Base-by-base conservation (phyloP, 305 asterid genomes). In the Solanum hybrid region DNA sequence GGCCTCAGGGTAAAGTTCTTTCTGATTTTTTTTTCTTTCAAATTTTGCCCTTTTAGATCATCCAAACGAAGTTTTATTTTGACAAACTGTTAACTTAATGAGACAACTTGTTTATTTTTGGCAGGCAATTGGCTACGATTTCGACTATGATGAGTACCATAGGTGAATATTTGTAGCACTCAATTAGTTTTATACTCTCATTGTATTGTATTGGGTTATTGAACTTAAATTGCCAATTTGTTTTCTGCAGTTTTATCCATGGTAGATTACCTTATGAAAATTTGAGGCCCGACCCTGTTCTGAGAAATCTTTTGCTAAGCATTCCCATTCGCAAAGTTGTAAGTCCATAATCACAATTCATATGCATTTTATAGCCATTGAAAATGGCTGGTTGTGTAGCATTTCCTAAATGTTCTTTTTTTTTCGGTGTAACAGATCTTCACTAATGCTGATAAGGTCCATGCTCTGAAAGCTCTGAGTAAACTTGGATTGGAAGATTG, bases 101-200 rank as follows among this genome's bases (percentile, higher is more conserved):
- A 79, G 64, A 72, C 29, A 22, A 76, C n/a, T 86, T 10, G 5
- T 27, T 51, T 12, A 90, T 81, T 86, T 45, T 85, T 72, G 90
- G 93, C 95, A 97, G 99, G 99, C 99, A 71, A 94, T 97, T 86
- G 99, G 99, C 86, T 95, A 96, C 66, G 98, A 97, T 89, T 96
- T 97, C 37, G 98, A 97, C 93, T 95, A 96, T 85, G 99, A 97
- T 86, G 99, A 97, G 72, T 97, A 96, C 89, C 99, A 97, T 90
- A 93, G 98, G 99, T 96, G 60, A 86, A 82, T 84, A 17, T 29
- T 51, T 82, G 40, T 82, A 45, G 87, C 38, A 82, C 40, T 45
- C 38, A 1, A 27, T 29, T 82, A 7, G 32, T 84, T 2, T 35
- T 15, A 17, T 15, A 26, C 32, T 86, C 29, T 42, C 85, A 19